Evolutionary conservation across 108 stramenopile species (phyloP), one percentile per base, ranked within the genome.

Genomic region (Skeletonema tropicum): DNA sequence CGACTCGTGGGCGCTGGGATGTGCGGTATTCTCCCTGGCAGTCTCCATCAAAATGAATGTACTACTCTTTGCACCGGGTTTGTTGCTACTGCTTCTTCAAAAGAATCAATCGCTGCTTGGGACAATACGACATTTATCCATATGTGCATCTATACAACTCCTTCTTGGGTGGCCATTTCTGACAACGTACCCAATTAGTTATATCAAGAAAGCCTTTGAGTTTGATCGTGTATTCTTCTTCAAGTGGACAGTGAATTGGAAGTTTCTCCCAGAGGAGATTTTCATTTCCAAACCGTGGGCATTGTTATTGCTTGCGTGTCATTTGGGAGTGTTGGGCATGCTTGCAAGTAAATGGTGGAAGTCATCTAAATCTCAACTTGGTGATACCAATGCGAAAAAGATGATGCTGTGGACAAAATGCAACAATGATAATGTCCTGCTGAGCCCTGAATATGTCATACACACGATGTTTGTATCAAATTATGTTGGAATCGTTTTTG

Each of bases 231-330:
- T 97, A n/a, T 99, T 99, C 74, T 90, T 92, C 70, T 94, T 87
- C 85, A 89, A 93, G 71, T 98, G 97, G 98, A 98, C 99, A 13
- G 98, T 99, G 19, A 99, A 99, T 90, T 97, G 89, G 83, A 94
- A 94, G 74, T 98, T 99, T 66, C 75, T 99, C 30, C 83, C 88
- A 33, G 97, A 98, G 64, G 89, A 95, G 9, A 55, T 93, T 1
- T 98, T 97, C 68, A 74, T 95, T 21, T 84, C 83, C 25, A 95
- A 94, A 57, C 48, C 49, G 12, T 80, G 88, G 72, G 84, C 93
- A 7, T 65, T 96, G 12, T 13, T 89, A n/a, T 70, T 91, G 23
- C 73, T 98, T 17, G 35, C 76, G 21, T 77, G 86, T 9, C 89
- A 94, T 71, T 45, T 91, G 58, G 75, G 73, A 25, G 41, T 76